Evolutionary conservation across 352 stramenopile species (phyloP), one percentile per base, ranked within the genome.

Genomic region (Elongisporangium senticosum): DNA sequence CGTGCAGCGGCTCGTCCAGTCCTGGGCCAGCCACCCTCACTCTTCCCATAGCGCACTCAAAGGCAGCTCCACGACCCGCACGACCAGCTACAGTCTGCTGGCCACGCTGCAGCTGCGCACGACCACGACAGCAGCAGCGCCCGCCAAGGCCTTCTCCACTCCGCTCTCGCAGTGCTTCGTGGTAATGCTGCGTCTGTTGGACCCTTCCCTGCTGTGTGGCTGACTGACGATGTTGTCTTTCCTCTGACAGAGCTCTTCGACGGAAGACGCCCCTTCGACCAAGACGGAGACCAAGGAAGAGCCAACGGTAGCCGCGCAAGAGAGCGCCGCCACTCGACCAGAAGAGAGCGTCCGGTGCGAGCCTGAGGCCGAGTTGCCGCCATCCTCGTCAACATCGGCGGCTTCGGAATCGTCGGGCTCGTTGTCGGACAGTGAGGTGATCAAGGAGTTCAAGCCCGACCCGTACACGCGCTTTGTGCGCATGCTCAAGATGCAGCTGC

Each of bases 401-500:
- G 7, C 10, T 43, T 43, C 11, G 33, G 33, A 17, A 43, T 43
- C 33, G 33, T 43, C 33, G 11, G 33, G 33, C 33, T 43, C 33
- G 11, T 17, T 43, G 33, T 43, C 33, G 11, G 33, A 43, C 11
- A 43, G 33, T 17, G 33, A 43, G 33, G 8, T 43, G 33, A 43
- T 43, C 33, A 43, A 43, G 11, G 33, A 43, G 33, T 43, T 43
- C 33, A 43, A 14, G 33, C 33, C 33, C 10, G 33, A 43, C 33
- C 33, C 33, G 54, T 69, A 88, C 22, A 63, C 70, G 48, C 62
- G 74, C 14, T 91, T 86, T 56, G 77, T 82, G 49, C 63, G 78
- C 51, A 91, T 89, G 82, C 69, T 89, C 49, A 86, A 89, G 40
- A 75, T 87, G 24, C 79, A 79, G 10, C 65, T 89, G 3, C 79